Evolutionary conservation across 805 yeast genomes (phyloP).

Genomic region (Monosporozyma servazzii): DNA sequence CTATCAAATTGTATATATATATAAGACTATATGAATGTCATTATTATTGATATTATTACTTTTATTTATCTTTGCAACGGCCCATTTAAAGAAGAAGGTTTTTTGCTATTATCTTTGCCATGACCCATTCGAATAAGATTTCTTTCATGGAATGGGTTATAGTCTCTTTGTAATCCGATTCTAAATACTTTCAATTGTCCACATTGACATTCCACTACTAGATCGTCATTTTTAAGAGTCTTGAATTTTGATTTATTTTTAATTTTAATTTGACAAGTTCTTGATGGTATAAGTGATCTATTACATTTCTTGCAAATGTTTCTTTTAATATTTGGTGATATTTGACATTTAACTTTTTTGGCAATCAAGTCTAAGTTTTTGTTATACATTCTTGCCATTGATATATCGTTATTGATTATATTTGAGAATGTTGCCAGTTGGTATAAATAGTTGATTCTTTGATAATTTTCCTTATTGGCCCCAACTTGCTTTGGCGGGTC

Average conservation of each 20-base stretch:
- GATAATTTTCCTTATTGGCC: slow-evolving; percentile 50
- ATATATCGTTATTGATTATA: slow-evolving; percentile 4
- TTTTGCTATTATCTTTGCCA: neutral
- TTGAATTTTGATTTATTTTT: slow-evolving; percentile 9
- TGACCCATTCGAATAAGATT: slow-evolving; percentile 3
- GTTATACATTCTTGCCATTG: slow-evolving; percentile 47
- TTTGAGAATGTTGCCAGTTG: slow-evolving; percentile 42
- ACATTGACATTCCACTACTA: slow-evolving; percentile 47
- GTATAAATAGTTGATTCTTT: slow-evolving; percentile 49
- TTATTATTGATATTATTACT: too few relatives aligned
- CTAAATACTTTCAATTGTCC: slow-evolving; percentile 48
- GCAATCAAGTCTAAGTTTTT: slow-evolving; percentile 51
- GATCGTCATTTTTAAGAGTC: slow-evolving; percentile 38
- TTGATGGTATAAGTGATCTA: slow-evolving; percentile 41
- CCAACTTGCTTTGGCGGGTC: slow-evolving; percentile 33
- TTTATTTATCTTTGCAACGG: too few relatives aligned
- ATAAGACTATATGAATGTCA: too few relatives aligned
- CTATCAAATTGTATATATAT: too few relatives aligned
- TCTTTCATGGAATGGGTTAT: slow-evolving; percentile 24
- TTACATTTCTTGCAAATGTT: slow-evolving; percentile 61
- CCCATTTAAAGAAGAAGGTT: too few relatives aligned
- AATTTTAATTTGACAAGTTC: slow-evolving; percentile 33
- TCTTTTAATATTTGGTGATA: slow-evolving; percentile 60
- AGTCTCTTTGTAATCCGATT: slow-evolving; percentile 45
- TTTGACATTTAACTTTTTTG: slow-evolving; percentile 55